phyloP scores from a whole-genome alignment of 768 basidiomycete species.

The Tulasnella sp. region DNA sequence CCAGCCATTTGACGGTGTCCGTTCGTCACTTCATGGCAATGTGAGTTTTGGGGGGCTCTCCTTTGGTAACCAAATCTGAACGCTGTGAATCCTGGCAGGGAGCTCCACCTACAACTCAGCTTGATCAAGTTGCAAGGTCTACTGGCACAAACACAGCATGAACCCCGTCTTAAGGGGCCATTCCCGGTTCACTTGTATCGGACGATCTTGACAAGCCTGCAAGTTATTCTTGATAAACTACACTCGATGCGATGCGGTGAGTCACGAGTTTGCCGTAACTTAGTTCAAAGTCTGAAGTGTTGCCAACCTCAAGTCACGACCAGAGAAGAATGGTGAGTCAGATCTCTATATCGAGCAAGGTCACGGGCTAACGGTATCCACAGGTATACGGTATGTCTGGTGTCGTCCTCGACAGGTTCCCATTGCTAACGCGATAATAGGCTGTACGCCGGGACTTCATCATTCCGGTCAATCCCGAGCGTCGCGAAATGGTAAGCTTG shows the following conservation, averaged over 20 bases:
- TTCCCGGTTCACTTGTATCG: constrained; percentile 83
- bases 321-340: constrained; percentile 74
- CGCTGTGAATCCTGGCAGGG: constrained; percentile 43
- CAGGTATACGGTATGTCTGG: constrained; percentile 56
- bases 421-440: constrained; percentile 29
- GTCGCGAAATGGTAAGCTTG: constrained; percentile 56
- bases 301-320: constrained; percentile 50
- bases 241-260: constrained; percentile 78
- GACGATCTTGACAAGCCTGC: constrained; percentile 65
- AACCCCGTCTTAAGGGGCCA: constrained; percentile 90
- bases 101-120: constrained; percentile 85
- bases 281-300: not conserved
- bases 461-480: constrained; percentile 74
- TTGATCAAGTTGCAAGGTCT: constrained; percentile 74
- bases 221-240: constrained; percentile 74
- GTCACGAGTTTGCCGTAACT: not conserved
- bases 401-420: not conserved
- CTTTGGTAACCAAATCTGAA: not conserved
- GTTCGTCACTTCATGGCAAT: constrained; percentile 87
- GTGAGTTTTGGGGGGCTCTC: constrained; percentile 32
- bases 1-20: constrained; percentile 32
- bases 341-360: constrained; percentile 3
- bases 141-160: constrained; percentile 80
- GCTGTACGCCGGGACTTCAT: constrained; percentile 79
- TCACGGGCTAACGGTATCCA: not conserved